phyloP scores from a whole-genome alignment of 805 yeast species.

The Suhomyces xylopsoci region DNA sequence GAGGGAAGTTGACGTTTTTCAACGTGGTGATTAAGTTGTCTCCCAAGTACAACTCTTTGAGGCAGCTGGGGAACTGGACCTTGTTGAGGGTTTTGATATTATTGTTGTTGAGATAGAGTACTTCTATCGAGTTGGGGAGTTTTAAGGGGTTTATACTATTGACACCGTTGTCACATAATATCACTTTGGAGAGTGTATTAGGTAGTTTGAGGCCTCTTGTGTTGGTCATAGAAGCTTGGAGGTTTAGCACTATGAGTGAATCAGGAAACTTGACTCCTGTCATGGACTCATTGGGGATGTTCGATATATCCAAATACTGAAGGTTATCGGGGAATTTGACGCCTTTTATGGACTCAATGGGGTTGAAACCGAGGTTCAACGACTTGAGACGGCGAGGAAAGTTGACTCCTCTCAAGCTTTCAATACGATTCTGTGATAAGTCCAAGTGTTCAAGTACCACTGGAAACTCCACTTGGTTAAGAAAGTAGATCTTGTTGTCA shows the following conservation, averaged over 20 bases:
- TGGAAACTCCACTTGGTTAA: constrained; percentile 40
- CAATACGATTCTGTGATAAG: constrained; percentile 39
- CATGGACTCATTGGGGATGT: constrained; percentile 46
- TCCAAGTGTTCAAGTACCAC: constrained; percentile 26
- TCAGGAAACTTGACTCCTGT: constrained; percentile 47
- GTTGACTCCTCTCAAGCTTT: constrained; percentile 32
- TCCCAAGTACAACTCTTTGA: constrained; percentile 37
- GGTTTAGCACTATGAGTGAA: constrained; percentile 30
- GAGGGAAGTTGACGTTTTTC: constrained; percentile 42
- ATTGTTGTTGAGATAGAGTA: constrained; percentile 35
- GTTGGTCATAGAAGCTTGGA: constrained; percentile 44
- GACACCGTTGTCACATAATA: constrained; percentile 39
- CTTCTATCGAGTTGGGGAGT: constrained; percentile 39
- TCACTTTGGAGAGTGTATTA: constrained; percentile 24
- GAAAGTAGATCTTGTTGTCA: constrained; percentile 37
- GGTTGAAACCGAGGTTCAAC: constrained; percentile 35
- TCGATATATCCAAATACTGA: constrained; percentile 36
- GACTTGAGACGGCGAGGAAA: constrained; percentile 32
- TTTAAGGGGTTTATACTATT: constrained; percentile 45
- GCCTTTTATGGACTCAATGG: constrained; percentile 42
- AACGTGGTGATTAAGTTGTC: constrained; percentile 43
- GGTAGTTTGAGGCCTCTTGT: constrained; percentile 44
- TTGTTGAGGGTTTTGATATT: constrained; percentile 45
- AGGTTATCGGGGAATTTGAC: constrained; percentile 38
- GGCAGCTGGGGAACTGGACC: constrained; percentile 35